Base-by-base conservation (phyloP, 768 basidiomycete genomes). In the Gelatoporia subvermispora region DNA sequence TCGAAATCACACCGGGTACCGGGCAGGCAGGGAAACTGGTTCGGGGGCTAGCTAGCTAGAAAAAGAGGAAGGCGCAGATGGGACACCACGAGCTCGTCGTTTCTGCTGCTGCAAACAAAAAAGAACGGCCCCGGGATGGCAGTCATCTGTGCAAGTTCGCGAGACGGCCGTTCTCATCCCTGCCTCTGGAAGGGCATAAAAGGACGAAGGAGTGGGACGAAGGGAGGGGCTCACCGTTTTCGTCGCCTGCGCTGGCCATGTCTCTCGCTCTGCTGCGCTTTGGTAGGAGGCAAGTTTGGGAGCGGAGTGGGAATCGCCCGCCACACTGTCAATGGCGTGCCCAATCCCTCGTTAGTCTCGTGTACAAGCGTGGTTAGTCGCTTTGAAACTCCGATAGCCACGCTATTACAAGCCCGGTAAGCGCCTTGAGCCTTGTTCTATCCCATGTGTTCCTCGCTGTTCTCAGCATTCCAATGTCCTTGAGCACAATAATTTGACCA, bases 21-120 rank as follows among this genome's bases (percentile, higher is more conserved):
- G 28, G 36, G 41, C 35, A 31, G 51, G 21, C 46, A 20, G 20
- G 44, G 42, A 16, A 40, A 45, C 42, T 43, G 60, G 60, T 42
- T 31, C 28, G 28, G 56, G 65, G 63, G 76, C 74, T 72, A 72
- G 83, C 82, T 85, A 84, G 83, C 84, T 85, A 77, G 68, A 71
- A 66, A 74, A 68, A 60, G 69, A 68, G 65, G 66, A 36, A 40
- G 31, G 18, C 35, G 56, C 59, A 35, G 57, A 57, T 43, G 53
- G 63, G 76, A 78, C 80, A 81, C 78, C 79, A 80, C 81, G 78
- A 81, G 78, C 75, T 74, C 75, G 71, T 72, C 68, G 68, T 74
- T 68, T 68, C 45, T 38, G 45, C 25, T 66, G 61, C 53, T 61
- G 60, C 63, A 62, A 62, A 55, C 63, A 76, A 77, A 76, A 71